Evolutionary conservation across 345 rosid genomes (phyloP), one percentile per base, ranked within the genome.

Genomic region (Erodium maritimum): DNA sequence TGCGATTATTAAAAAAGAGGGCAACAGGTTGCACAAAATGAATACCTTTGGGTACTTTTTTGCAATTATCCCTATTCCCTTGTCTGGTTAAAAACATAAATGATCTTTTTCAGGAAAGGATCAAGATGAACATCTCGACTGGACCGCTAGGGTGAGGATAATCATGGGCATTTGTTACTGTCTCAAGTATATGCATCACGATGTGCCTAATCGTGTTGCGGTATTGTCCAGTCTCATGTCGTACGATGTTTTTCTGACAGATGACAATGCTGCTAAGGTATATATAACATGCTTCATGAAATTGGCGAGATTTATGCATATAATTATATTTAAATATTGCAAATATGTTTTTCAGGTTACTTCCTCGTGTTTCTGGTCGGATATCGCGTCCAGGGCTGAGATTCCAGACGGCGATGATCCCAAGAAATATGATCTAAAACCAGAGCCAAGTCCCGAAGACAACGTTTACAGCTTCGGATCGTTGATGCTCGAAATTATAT

Each of bases 191-290:
- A 93, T 87, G 91, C 95, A 82, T 69, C 83, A 93, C 46, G 97
- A 93, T 54, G 33, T 25, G 68, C 82, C 85, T 22, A 85, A 83
- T 69, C 96, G 95, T 0, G 94, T 93, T 0, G 61, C 79, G 42
- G 58, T 81, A 2, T 94, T 81, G 63, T 55, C 79, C 48, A 62
- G 58, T 50, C 65, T 93, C 65, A 61, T 19, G 65, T 76, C 94
- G 34, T 58, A 57, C 34, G 18, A 60, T 21, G 71, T 93, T 69
- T 78, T 61, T 73, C 71, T 89, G 61, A 89, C 99, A 1, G 95
- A 93, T 69, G 99, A 93, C 70, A 87, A 86, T 55, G 99, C 99
- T 21, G 85, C 95, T 5, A 93, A 93, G 96, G 99, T 87, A 72
- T 81, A n/a, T n/a, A n/a, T n/a, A n/a, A n/a, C n/a, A n/a, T 91